These are phyloP conservation scores for Penicillium verrucosum DNA, from an alignment of 2,329 filamentous ascomycete genomes.

Conservation along the genomic window DNA sequence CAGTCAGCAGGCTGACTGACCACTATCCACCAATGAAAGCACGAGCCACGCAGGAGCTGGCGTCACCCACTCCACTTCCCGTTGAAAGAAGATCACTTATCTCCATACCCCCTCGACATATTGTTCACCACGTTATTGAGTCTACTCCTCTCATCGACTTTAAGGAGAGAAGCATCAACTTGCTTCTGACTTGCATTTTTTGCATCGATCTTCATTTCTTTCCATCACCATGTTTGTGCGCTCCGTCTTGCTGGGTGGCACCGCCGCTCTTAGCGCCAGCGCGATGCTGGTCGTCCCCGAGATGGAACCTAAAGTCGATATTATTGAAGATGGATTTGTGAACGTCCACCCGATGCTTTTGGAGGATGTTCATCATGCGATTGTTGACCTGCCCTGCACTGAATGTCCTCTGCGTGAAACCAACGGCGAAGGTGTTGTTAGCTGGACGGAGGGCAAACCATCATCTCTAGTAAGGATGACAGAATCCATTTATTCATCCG, in stretches of 20 bases:
- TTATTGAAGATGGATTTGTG: slow-evolving; percentile 20
- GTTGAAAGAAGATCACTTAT: slow-evolving; percentile 9
- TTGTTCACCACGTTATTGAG: neutral
- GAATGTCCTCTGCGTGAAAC: slow-evolving; percentile 40
- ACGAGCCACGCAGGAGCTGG: slow-evolving; percentile 8
- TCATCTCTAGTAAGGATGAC: slow-evolving; percentile 36
- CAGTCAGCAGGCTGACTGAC: slow-evolving; percentile 6
- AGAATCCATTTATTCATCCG: neutral
- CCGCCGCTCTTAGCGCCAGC: slow-evolving; percentile 34
- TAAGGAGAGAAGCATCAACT: neutral
- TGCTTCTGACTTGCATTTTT: neutral
- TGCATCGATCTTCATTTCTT: neutral
- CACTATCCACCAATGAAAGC: slow-evolving; percentile 1
- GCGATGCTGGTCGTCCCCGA: slow-evolving; percentile 42
- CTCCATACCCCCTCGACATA: slow-evolving; percentile 2
- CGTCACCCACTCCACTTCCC: slow-evolving; percentile 11
- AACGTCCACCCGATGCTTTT: slow-evolving; percentile 26
- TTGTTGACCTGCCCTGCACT: slow-evolving; percentile 35
- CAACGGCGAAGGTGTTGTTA: slow-evolving; percentile 27
- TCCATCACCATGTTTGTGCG: slow-evolving; percentile 35
- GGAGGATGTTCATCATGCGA: slow-evolving; percentile 26
- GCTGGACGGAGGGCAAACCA: slow-evolving; percentile 35
- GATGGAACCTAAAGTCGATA: slow-evolving; percentile 22
- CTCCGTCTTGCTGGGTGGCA: slow-evolving; percentile 33
- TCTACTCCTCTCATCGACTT: neutral